These are phyloP conservation scores for Dendrobium huoshanense DNA, from an alignment of 106 monocot species.

Conservation along the genomic window DNA sequence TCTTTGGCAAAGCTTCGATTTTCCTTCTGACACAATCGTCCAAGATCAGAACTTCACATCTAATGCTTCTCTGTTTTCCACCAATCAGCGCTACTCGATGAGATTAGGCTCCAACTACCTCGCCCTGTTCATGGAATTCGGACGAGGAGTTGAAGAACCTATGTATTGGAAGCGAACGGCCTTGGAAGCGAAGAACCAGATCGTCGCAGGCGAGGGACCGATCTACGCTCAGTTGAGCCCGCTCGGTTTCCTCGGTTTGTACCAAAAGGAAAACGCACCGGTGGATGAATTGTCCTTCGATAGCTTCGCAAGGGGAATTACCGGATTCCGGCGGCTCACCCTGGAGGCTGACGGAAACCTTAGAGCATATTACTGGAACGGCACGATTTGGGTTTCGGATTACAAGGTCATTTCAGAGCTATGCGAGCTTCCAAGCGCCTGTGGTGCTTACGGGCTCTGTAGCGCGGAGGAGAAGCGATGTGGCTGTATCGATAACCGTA, in stretches of 20 bases:
- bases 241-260: constrained; percentile 64
- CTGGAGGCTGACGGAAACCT: constrained; percentile 71
- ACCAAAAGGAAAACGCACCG: constrained; percentile 54
- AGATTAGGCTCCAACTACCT: constrained; percentile 36
- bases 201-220: constrained; percentile 37
- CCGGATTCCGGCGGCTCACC: constrained; percentile 61
- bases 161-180: constrained; percentile 79
- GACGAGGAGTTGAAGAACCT: not conserved
- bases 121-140: constrained; percentile 32
- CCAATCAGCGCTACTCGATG: constrained; percentile 34
- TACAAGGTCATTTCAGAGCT: constrained; percentile 24
- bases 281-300: constrained; percentile 62
- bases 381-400: constrained; percentile 36
- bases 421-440: constrained; percentile 46
- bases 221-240: constrained; percentile 51
- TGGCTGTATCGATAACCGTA: constrained; percentile 21
- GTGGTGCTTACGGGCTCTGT: constrained; percentile 60
- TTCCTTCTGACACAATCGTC: constrained; percentile 62
- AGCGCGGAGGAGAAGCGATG: constrained; percentile 13
- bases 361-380: constrained; percentile 49
- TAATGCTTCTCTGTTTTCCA: constrained; percentile 30
- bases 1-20: constrained; percentile 73
- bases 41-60: constrained; percentile 66
- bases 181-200: constrained; percentile 40
- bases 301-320: constrained; percentile 41